These are phyloP conservation scores for Septoria petroselini DNA, from an alignment of 2,329 filamentous ascomycete species.

Conservation along the genomic window DNA sequence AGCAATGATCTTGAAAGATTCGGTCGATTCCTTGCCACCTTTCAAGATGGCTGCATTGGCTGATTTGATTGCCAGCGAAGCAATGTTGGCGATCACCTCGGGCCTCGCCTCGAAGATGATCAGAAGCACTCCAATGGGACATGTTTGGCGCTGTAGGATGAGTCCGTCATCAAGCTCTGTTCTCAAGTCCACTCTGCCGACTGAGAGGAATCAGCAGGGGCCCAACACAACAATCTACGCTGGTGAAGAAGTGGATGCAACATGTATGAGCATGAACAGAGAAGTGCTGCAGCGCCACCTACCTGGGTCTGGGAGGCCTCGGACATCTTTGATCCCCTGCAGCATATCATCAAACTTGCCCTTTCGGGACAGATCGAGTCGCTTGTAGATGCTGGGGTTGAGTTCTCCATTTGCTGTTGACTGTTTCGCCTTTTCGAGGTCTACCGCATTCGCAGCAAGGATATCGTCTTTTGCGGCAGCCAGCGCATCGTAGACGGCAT, in stretches of 20 bases:
- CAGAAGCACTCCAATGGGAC: constrained; percentile 93
- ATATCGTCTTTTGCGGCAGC: constrained; percentile 67
- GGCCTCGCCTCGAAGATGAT: constrained; percentile 98
- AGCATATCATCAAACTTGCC: constrained; percentile 99
- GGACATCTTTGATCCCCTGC: constrained; percentile 86
- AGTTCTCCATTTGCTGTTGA: constrained; percentile 73
- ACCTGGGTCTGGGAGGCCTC: constrained; percentile 81
- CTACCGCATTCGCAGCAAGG: constrained; percentile 78
- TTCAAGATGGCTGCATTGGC: constrained; percentile 97
- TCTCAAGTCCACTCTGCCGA: constrained; percentile 78
- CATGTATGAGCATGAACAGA: constrained; percentile 1
- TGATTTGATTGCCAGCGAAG: constrained; percentile 91
- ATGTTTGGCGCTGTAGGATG: constrained; percentile 80
- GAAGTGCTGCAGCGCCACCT: constrained; percentile 38
- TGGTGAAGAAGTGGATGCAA: constrained; percentile 1
- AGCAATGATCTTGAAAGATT: constrained; percentile 92
- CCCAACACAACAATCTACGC: not conserved
- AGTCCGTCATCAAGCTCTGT: constrained; percentile 85
- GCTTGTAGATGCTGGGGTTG: constrained; percentile 78
- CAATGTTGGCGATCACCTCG: constrained; percentile 98
- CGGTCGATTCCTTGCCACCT: constrained; percentile 91
- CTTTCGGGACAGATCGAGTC: constrained; percentile 77
- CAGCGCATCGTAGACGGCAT: constrained; percentile 77
- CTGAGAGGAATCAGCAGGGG: constrained; percentile 47
- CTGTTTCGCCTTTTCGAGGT: constrained; percentile 70